Evolutionary conservation across 345 rosid species (phyloP).

Genomic region (Limnanthes douglasii): DNA sequence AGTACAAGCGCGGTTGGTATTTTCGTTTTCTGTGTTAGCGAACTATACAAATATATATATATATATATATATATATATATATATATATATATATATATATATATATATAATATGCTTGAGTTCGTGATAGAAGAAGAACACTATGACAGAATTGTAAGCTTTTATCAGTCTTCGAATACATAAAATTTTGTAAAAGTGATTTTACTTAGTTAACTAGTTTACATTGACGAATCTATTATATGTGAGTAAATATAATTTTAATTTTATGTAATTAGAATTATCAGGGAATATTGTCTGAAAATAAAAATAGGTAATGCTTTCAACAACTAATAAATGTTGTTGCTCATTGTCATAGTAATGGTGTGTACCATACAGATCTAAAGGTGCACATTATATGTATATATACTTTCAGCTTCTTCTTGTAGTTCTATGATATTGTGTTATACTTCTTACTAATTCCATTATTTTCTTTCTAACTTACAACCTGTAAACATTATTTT

Average conservation of each 20-base stretch:
- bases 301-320: conserved; percentile 61
- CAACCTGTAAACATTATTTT: conserved; percentile 73
- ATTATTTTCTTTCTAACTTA: conserved; percentile 3
- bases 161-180: conserved; percentile 1
- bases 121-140: conserved; percentile 58
- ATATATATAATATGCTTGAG: conserved; percentile 52
- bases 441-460: conserved; percentile 4
- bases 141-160: conserved; percentile 43
- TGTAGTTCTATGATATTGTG: conserved; percentile 6
- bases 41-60: conserved; percentile 44
- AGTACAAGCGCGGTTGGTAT: conserved; percentile 2
- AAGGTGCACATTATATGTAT: no score
- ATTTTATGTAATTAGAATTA: no score
- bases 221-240: no score
- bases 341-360: conserved; percentile 72
- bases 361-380: conserved; percentile 88
- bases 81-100: no score
- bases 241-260: no score
- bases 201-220: no score
- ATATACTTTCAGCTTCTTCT: no score
- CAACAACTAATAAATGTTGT: conserved; percentile 92
- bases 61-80: no score
- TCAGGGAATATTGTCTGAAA: conserved; percentile 51
- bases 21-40: conserved; percentile 29
- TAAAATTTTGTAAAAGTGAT: no score